Evolutionary conservation across 352 stramenopile species (phyloP), one percentile per base, ranked within the genome.

Genomic region (Hyaloperonospora brassicae): DNA sequence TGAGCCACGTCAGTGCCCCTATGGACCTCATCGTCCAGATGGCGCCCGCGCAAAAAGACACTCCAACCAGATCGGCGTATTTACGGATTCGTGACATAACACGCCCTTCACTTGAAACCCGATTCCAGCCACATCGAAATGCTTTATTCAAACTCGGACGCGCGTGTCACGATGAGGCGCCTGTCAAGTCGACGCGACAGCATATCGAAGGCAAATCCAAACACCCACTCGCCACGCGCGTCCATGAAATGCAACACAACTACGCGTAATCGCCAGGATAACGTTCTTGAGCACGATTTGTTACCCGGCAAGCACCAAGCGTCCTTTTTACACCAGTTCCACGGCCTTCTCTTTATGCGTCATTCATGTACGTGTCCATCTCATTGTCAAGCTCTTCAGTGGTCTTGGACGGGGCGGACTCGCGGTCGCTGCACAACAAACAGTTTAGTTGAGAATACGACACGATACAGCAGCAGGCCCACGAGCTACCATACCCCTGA

Each of bases 321-420:
- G 55, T 34, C 42, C 57, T 17, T 30, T 56, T 50, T 59, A 44
- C 44, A 60, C 25, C 36, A 64, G 48, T 40, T 41, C 30, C 53
- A 55, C 13, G 42, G 24, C 30, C 38, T 55, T 43, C 43, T 56
- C 46, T 66, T 73, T 84, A 86, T 57, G 76, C 64, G 56, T 89
- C 78, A 53, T 87, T 89, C 79, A 89, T 87, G 76, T 91, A 91
- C 47, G 78, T 87, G 59, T 91, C 81, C 81, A 91, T 91, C 66
- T 91, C 80, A 55, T 89, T 87, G 67, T 91, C 78, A 59, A 91
- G 58, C 2, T 91, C 80, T 49, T 79, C 68, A 10, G 56, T 56
- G 34, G 69, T 73, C 63, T 84, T 86, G 27, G 73, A 62, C 21
- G 62, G 57, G 51, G 61, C 62, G 10, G 46, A 35, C 31, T 72